phyloP scores from a whole-genome alignment of 768 basidiomycete species.

The Lactifluus pinguis region DNA sequence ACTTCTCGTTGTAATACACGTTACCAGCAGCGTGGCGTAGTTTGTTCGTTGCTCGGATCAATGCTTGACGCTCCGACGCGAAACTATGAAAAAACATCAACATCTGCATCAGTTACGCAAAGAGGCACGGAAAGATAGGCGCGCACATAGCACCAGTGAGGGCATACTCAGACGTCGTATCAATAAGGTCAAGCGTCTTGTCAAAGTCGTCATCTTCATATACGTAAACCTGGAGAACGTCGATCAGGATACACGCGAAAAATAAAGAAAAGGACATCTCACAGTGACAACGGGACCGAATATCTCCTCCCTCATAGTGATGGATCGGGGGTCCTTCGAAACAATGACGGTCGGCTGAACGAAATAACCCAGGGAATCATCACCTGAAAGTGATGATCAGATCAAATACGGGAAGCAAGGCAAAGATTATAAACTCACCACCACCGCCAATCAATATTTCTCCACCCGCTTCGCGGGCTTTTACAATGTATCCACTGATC shows the following conservation, averaged over 20 bases:
- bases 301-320: conserved; percentile 92
- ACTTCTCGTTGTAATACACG: conserved; percentile 97
- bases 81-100: conserved; percentile 43
- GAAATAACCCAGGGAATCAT: conserved; percentile 89
- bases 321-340: conserved; percentile 79
- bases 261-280: conserved; percentile 16
- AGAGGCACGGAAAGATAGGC: not conserved
- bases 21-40: conserved; percentile 92
- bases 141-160: conserved; percentile 91
- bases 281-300: conserved; percentile 95
- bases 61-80: conserved; percentile 68
- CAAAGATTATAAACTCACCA: conserved; percentile 33
- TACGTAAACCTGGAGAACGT: conserved; percentile 56
- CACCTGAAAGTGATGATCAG: conserved; percentile 37
- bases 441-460: conserved; percentile 83
- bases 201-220: conserved; percentile 86
- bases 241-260: not conserved
- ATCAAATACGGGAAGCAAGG: not conserved
- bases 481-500: conserved; percentile 70
- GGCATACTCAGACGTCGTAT: conserved; percentile 79
- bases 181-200: conserved; percentile 77
- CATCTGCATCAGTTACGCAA: conserved; percentile 8
- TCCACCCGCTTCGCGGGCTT: conserved; percentile 83
- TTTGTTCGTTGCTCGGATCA: conserved; percentile 69
- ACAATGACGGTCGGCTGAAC: conserved; percentile 91